Evolutionary conservation across 75 land plant genomes (phyloP), one percentile per base, ranked within the genome.

Genomic region (Ceratopteris richardii): DNA sequence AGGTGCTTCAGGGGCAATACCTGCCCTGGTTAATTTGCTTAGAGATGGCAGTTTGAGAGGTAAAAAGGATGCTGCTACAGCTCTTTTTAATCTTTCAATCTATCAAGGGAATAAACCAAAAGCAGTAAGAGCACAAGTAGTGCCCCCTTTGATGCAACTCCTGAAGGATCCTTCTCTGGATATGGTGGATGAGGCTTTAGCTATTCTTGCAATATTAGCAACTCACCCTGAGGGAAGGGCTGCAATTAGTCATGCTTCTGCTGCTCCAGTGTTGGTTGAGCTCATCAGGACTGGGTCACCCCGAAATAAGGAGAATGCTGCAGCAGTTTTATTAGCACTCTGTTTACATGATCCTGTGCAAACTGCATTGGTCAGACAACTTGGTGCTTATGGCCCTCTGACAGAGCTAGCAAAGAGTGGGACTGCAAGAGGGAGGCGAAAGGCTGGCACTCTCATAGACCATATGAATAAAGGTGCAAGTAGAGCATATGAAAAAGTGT

Each of bases 51-150:
- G 74, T n/a, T 78, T 65, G 19, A 63, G 97, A 57, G 97, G 97
- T 14, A 91, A 91, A 58, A 91, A 91, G 52, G 97, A 91, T 74
- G 97, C 93, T 18, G 97, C 94, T 11, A 88, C 93, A 1, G 93
- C 97, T 6, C 75, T 88, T 1, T 91, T 91, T 64, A 91, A 87
- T 63, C 60, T 91, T 54, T 87, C 89, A 37, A 87, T 88, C 26
- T 84, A 71, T 56, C 93, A 84, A 57, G 97, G 89, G 3, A 91
- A 91, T 74, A 88, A 84, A 54, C 84, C 71, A 14, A 89, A 62
- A 62, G 94, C 94, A 13, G 86, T 91, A 17, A 53, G 82, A 40
- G 88, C 93, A 42, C 88, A 85, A 10, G 83, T 84, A 3, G 80
- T 91, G 5, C 74, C 79, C 7, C 81, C 81, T 5, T 63, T 91